These are phyloP conservation scores for Pascua sp. DNA, from an alignment of 1,284 basidiomycete species.

Conservation along the genomic window DNA sequence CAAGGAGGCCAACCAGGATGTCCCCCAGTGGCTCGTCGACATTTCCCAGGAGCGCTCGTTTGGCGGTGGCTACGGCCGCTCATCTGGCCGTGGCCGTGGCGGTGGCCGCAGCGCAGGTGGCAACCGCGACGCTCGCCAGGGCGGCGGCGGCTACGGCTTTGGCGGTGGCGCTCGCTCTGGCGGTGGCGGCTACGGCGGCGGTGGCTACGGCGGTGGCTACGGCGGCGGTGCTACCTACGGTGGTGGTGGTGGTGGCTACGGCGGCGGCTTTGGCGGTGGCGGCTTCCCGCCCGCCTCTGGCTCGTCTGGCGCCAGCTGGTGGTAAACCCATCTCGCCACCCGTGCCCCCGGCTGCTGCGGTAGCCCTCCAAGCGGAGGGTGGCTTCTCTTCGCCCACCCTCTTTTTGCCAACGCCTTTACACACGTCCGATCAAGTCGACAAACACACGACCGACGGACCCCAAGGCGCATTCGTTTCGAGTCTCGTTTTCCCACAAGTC, in stretches of 20 bases:
- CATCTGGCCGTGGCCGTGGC: constrained; percentile 58
- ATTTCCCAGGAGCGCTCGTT: constrained; percentile 79
- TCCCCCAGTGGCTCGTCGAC: constrained; percentile 85
- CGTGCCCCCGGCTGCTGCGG: not conserved
- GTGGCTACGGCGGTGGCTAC: constrained; percentile 56
- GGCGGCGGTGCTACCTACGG: constrained; percentile 52
- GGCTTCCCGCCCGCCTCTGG: constrained; percentile 40
- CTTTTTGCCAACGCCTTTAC: not conserved
- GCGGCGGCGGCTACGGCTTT: constrained; percentile 49
- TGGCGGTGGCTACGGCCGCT: constrained; percentile 57
- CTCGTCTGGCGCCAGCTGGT: constrained; percentile 50
- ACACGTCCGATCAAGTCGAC: not conserved
- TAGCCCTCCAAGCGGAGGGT: no score
- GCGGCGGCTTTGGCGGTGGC: constrained; percentile 52
- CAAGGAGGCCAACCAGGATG: constrained; percentile 94
- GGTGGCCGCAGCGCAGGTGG: constrained; percentile 62
- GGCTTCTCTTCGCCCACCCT: not conserved
- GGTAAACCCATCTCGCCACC: constrained; percentile 25
- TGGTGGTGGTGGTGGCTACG: constrained; percentile 57
- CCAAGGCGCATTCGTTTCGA: constrained; percentile 1
- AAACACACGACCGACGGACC: not conserved
- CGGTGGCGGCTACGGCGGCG: constrained; percentile 32
- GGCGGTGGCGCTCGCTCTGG: constrained; percentile 27
- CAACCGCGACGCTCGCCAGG: constrained; percentile 45
- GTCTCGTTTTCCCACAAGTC: not conserved